Evolutionary conservation across 2,329 filamentous ascomycete species (phyloP).

Genomic region (Diaporthe ilicicola): DNA sequence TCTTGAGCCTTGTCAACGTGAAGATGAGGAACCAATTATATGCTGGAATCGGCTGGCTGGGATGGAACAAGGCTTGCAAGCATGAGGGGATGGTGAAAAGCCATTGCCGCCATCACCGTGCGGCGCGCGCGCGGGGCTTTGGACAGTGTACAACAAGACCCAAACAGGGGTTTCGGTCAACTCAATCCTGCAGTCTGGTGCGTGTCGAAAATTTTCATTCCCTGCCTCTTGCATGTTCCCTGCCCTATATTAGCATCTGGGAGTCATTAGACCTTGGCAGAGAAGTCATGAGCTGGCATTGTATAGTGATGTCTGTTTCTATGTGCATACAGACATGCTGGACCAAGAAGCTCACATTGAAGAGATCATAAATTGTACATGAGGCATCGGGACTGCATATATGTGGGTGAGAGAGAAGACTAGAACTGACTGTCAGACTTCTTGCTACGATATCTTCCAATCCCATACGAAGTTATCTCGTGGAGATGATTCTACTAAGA

Average conservation of each 20-base stretch:
- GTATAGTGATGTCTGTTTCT: background rate
- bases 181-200: background rate
- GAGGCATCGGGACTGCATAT: background rate
- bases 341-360: background rate
- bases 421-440: background rate
- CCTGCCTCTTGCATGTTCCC: background rate
- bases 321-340: background rate
- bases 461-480: background rate
- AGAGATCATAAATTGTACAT: background rate
- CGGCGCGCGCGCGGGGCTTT: background rate
- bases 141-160: background rate
- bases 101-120: background rate
- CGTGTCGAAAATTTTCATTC: background rate
- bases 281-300: background rate
- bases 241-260: background rate
- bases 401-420: too few relatives aligned
- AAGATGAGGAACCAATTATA: background rate
- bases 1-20: background rate
- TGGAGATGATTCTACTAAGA: background rate
- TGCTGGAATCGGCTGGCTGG: too few relatives aligned
- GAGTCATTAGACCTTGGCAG: background rate
- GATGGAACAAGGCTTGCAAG: background rate
- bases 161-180: background rate
- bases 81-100: background rate
- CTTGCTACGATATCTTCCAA: fast-evolving